These are phyloP conservation scores for Nematocida sp. DNA, from an alignment of 371 early-diverging fungal genomes.

Conservation along the genomic window DNA sequence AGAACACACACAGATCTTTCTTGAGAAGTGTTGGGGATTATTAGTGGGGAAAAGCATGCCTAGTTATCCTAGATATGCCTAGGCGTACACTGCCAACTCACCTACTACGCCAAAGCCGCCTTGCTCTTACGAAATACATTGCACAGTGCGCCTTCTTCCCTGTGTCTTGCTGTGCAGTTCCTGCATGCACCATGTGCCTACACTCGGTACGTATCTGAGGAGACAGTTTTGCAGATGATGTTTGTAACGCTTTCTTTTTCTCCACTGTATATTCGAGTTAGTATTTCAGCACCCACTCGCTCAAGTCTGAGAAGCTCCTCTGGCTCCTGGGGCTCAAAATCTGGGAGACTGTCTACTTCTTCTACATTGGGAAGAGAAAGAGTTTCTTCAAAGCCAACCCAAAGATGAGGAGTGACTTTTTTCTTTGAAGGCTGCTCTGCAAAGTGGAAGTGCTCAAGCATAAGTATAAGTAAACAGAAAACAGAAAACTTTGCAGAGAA, in stretches of 20 bases:
- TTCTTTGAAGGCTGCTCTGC: not conserved
- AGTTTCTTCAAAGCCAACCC: constrained; percentile 4
- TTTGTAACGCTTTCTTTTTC: not conserved
- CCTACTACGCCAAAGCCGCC: too few relatives aligned
- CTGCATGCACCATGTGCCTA: too few relatives aligned
- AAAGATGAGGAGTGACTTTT: not conserved
- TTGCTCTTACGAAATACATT: too few relatives aligned
- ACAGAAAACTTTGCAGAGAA: not conserved
- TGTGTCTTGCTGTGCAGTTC: not conserved
- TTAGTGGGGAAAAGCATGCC: too few relatives aligned
- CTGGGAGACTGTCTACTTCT: constrained; percentile 25
- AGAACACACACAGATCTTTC: too few relatives aligned
- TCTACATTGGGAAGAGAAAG: constrained; percentile 15
- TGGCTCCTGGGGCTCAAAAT: not conserved
- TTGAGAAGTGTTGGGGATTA: too few relatives aligned
- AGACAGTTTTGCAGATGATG: constrained; percentile 36
- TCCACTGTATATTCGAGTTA: constrained; percentile 1
- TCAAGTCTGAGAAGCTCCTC: not conserved
- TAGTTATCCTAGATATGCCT: too few relatives aligned
- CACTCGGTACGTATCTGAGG: not conserved
- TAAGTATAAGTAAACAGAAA: not conserved
- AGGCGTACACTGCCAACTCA: too few relatives aligned
- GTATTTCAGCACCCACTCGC: constrained; percentile 6
- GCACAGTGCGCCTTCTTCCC: not conserved
- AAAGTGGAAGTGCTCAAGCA: not conserved